These are phyloP conservation scores for Musa balbisiana DNA, from an alignment of 202 grass and related monocot species.

Conservation along the genomic window DNA sequence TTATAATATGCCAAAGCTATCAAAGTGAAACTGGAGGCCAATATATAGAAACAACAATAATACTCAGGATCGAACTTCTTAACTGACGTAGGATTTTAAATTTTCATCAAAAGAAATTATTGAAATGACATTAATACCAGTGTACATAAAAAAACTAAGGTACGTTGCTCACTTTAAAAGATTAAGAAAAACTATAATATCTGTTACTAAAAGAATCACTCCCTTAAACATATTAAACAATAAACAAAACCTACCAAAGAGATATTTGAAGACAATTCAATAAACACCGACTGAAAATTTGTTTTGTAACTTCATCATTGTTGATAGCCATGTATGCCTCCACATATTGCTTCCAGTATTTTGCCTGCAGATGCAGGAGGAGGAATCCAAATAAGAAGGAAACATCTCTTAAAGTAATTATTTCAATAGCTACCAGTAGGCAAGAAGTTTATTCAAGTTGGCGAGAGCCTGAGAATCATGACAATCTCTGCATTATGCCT, in stretches of 20 bases:
- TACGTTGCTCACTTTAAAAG: background rate
- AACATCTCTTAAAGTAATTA: background rate
- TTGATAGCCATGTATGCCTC: conserved; percentile 71
- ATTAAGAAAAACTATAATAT: background rate
- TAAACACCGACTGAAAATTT: conserved; percentile 92
- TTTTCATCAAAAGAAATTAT: background rate
- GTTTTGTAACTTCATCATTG: conserved; percentile 69
- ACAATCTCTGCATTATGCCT: background rate
- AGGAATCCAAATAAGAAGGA: background rate
- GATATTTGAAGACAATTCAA: conserved; percentile 79
- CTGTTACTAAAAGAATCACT: background rate
- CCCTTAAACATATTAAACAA: background rate
- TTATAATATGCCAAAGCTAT: background rate
- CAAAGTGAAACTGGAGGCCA: background rate
- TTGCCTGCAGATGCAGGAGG: conserved; percentile 36
- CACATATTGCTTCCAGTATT: conserved; percentile 98
- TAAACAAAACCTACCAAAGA: conserved; percentile 46
- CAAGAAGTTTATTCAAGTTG: too few species aligned
- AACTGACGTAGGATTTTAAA: background rate
- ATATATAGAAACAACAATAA: background rate
- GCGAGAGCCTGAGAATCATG: background rate
- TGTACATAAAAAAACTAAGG: background rate
- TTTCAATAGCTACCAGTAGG: background rate
- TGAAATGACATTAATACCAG: background rate
- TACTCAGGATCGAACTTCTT: background rate